Conservation (phyloP, 768 basidiomycete genomes). For the Russula earlei region DNA sequence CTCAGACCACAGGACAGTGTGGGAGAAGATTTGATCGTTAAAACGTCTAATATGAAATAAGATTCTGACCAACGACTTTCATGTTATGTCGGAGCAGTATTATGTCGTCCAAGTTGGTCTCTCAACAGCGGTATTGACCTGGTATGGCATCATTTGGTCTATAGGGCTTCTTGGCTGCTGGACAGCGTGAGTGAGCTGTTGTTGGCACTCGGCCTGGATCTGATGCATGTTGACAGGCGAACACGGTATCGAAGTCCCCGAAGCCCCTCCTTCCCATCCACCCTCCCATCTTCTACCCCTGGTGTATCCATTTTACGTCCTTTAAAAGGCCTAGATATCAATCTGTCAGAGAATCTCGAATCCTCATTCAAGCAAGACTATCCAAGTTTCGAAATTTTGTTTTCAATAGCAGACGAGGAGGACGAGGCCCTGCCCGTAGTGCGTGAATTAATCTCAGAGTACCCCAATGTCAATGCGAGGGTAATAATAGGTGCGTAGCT, state of each 20-base stretch:
- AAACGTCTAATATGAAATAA: too few relatives aligned
- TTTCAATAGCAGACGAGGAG: conserved; percentile 79
- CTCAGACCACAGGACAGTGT: too few relatives aligned
- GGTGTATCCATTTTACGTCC: conserved; percentile 94
- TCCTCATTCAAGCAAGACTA: conserved; percentile 90
- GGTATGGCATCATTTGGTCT: conserved; percentile 37
- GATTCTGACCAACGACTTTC: too few relatives aligned
- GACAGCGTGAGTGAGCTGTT: conserved; percentile 21
- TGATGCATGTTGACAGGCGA: conserved; percentile 39
- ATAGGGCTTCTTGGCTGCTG: conserved; percentile 24
- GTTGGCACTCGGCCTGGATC: not conserved
- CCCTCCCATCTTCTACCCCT: conserved; percentile 43
- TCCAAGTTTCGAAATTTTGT: conserved; percentile 81
- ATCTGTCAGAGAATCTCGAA: conserved; percentile 93
- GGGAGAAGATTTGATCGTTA: too few relatives aligned
- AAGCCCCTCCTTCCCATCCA: conserved; percentile 44
- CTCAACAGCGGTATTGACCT: conserved; percentile 23
- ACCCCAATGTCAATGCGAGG: conserved; percentile 62
- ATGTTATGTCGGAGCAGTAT: not conserved
- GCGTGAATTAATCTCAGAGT: conserved; percentile 63
- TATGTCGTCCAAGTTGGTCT: not conserved
- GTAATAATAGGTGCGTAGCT: conserved; percentile 61
- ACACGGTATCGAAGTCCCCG: conserved; percentile 64
- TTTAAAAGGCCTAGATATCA: conserved; percentile 89
- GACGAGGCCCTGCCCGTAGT: conserved; percentile 88